Evolutionary conservation across 495 filamentous ascomycete genomes (phyloP), one percentile per base, ranked within the genome.

Genomic region (Penicillium bialowiezense): DNA sequence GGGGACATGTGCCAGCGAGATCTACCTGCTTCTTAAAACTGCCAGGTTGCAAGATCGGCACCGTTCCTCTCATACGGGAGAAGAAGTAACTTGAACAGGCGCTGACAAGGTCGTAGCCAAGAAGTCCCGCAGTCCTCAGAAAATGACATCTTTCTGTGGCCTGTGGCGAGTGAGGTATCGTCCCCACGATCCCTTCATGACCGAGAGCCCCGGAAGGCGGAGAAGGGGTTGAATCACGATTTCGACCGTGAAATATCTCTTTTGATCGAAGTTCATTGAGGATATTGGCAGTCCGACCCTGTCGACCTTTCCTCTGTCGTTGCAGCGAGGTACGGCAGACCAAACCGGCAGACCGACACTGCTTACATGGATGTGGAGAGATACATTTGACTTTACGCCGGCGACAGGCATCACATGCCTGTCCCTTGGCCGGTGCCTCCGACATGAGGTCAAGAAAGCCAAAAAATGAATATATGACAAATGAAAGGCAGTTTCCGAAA

Each of bases 231-330:
- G 24, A 19, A 21, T 31, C 13, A 13, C 7, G 74, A 62, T 58
- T 75, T 77, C 54, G 68, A 65, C n/a, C 72, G 71, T 31, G 78
- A 72, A 85, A 79, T 52, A 74, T 72, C 52, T 87, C 83, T 10
- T 70, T 86, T 62, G 85, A 81, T 53, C 84, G 77, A 28, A 91
- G 69, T 62, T 90, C 85, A 51, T 79, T 86, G 58, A 95, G 89
- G 41, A 91, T 83, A 69, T 90, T 92, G 33, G 89, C 88, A 44
- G 87, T 72, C 55, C 81, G 86, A 47, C 88, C 88, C 66, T 92
- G 91, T 26, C 88, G 88, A 0, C 89, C 89, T 68, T 91, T 91
- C 71, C 90, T 91, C 69, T 89, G 87, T 0, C 87, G 88, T 37
- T 90, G 83, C n/a, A 86, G 80, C 71, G 89, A 84, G 75, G 88